Base-by-base conservation (phyloP, 2,329 filamentous ascomycete genomes). In the Aspergillus hiratsukae region DNA sequence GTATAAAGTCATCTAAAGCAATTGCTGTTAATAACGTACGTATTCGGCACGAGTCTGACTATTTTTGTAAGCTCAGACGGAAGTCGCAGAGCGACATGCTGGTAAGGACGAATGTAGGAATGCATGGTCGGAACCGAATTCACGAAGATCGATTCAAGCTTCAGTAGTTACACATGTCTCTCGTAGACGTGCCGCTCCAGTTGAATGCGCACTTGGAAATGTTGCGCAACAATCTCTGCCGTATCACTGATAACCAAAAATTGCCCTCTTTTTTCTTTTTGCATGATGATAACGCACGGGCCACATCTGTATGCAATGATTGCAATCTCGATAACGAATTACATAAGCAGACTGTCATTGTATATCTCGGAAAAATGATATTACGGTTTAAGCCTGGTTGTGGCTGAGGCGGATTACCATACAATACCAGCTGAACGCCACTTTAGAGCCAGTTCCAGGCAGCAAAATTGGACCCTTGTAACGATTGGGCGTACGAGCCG, bases 11-110 rank as follows among this genome's bases (percentile, higher is more conserved):
- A 35, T 35, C 4, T 17, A 35, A 35, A 35, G 31, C 11, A 5
- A 35, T 35, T 17, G 23, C 31, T 2, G 31, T 4, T 14, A 63
- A 66, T 60, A 84, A 6, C 85, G 71, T 83, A 88, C 84, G 83
- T 84, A 71, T 87, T 83, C 52, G 85, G 84, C 54, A 79, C 75
- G 61, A 87, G 76, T 63, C 86, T 80, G 54, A 84, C 69, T 57
- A 87, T 75, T 67, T 82, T 84, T 55, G 81, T 75, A 52, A 79
- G 73, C 59, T 83, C 83, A 11, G 83, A 86, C 14, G 85, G 79
- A 31, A 76, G 66, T 57, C 69, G 66, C 37, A 76, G 57, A 23
- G 64, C 70, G 57, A 75, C 68, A 53, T 69, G 71, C 46, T 74
- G 66, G 49, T 74, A 59, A 6, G 74, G 72, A 23, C 66, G 66